Base-by-base conservation (phyloP, 179 eudicot species). In the Camellia oleifera region DNA sequence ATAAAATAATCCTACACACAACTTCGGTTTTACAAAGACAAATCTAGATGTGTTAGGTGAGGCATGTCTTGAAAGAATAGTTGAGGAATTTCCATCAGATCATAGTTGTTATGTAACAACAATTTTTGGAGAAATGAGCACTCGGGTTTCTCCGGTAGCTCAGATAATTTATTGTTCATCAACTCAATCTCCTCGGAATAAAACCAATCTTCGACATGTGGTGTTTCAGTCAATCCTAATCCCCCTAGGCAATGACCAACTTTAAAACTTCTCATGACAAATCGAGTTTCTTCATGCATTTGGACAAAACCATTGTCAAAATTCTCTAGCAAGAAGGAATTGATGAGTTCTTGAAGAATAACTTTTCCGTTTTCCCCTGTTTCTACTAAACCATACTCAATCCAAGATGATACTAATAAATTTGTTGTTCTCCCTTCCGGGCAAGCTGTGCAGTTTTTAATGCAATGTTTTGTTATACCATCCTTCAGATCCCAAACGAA, bases 31-130 rank as follows among this genome's bases (percentile, higher is more conserved):
- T 20, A 20, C 23, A 20, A 20, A 20, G 78, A 76, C 52, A 76
- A 63, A 62, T 76, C 58, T 18, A 76, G 78, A 61, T 62, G 58
- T 45, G 18, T 57, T 45, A 75, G 78, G 23, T 0, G 7, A 60
- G 64, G 64, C 64, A 60, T 60, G 64, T 20, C 17, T 4, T 15
- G 1, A 17, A 60, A 60, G 64, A 60, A 60, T n/a, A 8, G 17
- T 20, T 20, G 12, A 60, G 64, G 64, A 60, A 60, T 60, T 60
- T 3, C 64, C 64, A 60, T 60, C 64, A 60, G 20, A 17, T 60
- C 64, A 60, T 60, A 15, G 64, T 60, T 60, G 3, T 3, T 0
- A 4, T 60, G 20, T n/a, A 60, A 60, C 4, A 4, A 15, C 23
- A 60, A 60, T n/a, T 60, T 60, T 60, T 3, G 5, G 20, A 60